Evolutionary conservation across 192 early-diverging fungal genomes (phyloP), one percentile per base, ranked within the genome.

Genomic region (Glomus cerebriforme): DNA sequence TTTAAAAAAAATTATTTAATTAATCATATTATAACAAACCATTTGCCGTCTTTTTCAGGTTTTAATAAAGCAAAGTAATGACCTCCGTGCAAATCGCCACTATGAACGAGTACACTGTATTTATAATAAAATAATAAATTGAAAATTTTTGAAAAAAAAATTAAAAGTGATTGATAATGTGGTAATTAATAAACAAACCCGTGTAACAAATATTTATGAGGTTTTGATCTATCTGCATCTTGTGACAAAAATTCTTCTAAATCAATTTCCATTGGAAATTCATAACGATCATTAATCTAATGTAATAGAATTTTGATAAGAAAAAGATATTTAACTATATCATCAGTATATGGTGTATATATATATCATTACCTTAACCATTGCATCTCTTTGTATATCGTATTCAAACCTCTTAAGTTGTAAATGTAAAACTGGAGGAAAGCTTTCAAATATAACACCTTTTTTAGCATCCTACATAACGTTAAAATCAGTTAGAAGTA

Each of bases 371-470:
- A 92, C 91, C 83, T 98, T 99, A 78, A 98, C 92, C 92, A 95
- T 95, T 7, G 86, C 86, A 80, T 97, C 97, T 54, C 90, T 86
- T 84, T 92, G 88, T 78, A 98, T 92, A 81, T 99, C 97, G 83
- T 98, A 99, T 83, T 99, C 98, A 80, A 98, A 99, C 22, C 98
- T 90, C 85, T 98, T 98, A 79, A 99, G 86, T 81, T 99, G 98
- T 69, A 99, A 83, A 80, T 99, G 97, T 54, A 99, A 83, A 24
- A 99, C 95, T 7, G 95, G 96, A 59, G 98, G 98, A 73, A 98
- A 94, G 24, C 85, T 85, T 80, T 93, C 90, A 80, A 99, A 99
- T 12, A 96, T 95, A 37, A 99, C 96, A 32, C 98, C 96, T 85
- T 99, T 98, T 74, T 92, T 94, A 15, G 98, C 97, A 80, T 96